Evolutionary conservation across 1,284 basidiomycete species (phyloP).

Genomic region (Blastosporella zonata): DNA sequence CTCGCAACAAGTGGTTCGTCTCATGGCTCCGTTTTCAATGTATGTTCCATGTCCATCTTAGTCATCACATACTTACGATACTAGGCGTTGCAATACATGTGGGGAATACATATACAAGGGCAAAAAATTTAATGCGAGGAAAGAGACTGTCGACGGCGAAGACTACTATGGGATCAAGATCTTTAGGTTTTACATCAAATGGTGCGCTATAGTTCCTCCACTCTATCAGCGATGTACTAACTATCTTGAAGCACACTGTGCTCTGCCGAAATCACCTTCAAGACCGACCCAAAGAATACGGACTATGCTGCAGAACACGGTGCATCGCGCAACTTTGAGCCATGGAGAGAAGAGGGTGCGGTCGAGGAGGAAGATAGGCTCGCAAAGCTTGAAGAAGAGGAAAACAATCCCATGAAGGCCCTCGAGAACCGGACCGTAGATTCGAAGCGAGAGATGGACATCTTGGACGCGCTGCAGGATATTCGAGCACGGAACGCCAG

Average conservation of each 20-base stretch:
- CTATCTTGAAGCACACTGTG: constrained; percentile 69
- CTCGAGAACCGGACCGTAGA: constrained; percentile 91
- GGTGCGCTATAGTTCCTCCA: constrained; percentile 38
- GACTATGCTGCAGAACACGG: constrained; percentile 93
- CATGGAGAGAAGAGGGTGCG: constrained; percentile 78
- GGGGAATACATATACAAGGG: constrained; percentile 98
- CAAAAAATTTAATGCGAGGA: constrained; percentile 99
- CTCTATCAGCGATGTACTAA: neutral
- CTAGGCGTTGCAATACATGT: constrained; percentile 88
- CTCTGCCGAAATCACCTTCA: constrained; percentile 99
- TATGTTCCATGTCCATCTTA: constrained; percentile 29
- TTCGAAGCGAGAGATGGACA: constrained; percentile 97
- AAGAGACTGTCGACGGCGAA: constrained; percentile 96
- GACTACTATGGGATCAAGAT: constrained; percentile 99
- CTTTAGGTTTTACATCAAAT: constrained; percentile 83
- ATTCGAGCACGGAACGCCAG: constrained; percentile 91
- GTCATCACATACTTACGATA: constrained; percentile 14
- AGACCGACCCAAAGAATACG: constrained; percentile 98
- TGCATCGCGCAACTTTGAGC: constrained; percentile 92
- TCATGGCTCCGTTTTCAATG: constrained; percentile 99
- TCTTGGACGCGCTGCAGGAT: constrained; percentile 94
- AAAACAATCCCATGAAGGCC: constrained; percentile 96
- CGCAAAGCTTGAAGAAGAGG: constrained; percentile 80
- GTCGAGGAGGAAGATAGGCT: constrained; percentile 75
- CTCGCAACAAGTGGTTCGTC: constrained; percentile 92